Percentiles rank a stretch among this genome's conserved stretches.
phyloP scores from a whole-genome alignment of 371 early-diverging fungal genomes.

The Coemansia sp. region DNA sequence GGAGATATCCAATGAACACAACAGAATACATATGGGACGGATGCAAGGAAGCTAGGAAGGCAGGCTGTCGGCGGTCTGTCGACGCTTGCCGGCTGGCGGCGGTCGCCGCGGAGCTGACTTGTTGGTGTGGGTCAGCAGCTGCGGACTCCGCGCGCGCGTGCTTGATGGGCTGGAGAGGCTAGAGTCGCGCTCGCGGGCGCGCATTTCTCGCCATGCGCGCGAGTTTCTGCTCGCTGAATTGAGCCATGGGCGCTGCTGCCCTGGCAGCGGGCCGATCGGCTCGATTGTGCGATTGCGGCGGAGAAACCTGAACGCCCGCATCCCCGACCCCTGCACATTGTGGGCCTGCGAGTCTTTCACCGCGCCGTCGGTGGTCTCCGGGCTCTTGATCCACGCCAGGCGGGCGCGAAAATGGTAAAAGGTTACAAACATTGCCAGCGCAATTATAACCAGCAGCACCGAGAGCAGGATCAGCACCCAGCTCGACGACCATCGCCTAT shows the following conservation, averaged over 20 bases:
- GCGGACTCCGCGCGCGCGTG: neutral
- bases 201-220: constrained; percentile 42
- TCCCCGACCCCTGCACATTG: constrained; percentile 2
- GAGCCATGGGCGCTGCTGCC: constrained; percentile 11
- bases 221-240: constrained; percentile 21
- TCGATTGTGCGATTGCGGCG: neutral
- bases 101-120: constrained; percentile 3
- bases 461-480: constrained; percentile 48
- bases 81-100: constrained; percentile 6
- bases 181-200: constrained; percentile 20
- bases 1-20: neutral
- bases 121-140: neutral
- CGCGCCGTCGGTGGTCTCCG: constrained; percentile 27
- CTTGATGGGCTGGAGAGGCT: constrained; percentile 8
- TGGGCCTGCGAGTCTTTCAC: constrained; percentile 12
- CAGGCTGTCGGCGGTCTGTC: neutral
- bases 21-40: constrained; percentile 1
- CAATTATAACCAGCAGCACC: constrained; percentile 36
- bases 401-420: constrained; percentile 39
- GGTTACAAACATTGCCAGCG: constrained; percentile 31
- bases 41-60: too few species aligned
- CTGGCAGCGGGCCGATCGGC: neutral
- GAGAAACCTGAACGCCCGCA: constrained; percentile 7
- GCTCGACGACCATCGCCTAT: constrained; percentile 45
- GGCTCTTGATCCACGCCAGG: constrained; percentile 28